These are phyloP conservation scores for Claviceps maximensis DNA, from an alignment of 2,329 filamentous ascomycete genomes.

Conservation along the genomic window DNA sequence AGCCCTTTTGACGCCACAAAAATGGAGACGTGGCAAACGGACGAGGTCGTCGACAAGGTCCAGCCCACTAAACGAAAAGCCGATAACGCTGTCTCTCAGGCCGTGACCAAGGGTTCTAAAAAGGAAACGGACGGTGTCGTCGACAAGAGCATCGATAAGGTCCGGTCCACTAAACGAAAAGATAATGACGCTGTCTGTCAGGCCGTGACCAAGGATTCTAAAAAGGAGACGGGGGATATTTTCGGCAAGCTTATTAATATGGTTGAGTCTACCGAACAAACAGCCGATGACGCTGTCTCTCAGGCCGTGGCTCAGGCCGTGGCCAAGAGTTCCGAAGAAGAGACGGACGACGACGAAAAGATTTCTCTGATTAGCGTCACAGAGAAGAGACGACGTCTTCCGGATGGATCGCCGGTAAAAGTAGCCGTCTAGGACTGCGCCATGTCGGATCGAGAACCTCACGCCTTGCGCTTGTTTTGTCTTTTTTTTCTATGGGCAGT, in stretches of 20 bases:
- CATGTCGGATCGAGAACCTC: no score
- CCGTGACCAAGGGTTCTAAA: conserved; percentile 5
- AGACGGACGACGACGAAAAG: conserved; percentile 22
- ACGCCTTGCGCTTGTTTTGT: no score
- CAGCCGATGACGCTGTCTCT: conserved; percentile 19
- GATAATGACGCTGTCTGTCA: conserved; percentile 17
- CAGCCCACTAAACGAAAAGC: conserved; percentile 18
- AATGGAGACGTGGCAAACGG: conserved; percentile 27
- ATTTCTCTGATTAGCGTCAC: conserved; percentile 10
- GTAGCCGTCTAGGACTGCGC: conserved; percentile 15
- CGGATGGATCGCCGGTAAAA: conserved; percentile 16
- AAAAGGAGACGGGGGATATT: no score
- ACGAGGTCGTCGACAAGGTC: conserved; percentile 18
- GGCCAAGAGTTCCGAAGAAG: conserved; percentile 28
- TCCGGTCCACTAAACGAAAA: conserved; percentile 14
- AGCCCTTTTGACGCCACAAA: conserved; percentile 25
- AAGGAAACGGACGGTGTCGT: neutral
- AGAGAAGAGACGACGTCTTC: conserved; percentile 23
- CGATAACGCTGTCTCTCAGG: conserved; percentile 13
- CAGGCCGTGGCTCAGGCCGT: conserved; percentile 18
- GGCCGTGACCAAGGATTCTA: conserved; percentile 5
- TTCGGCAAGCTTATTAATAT: no score
- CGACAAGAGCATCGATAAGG: neutral
- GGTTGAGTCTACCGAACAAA: conserved; percentile 12
- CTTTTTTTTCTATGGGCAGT: no score